These are phyloP conservation scores for Kentomonas sorsogonicus DNA, from an alignment of 208 protist species.

Conservation along the genomic window DNA sequence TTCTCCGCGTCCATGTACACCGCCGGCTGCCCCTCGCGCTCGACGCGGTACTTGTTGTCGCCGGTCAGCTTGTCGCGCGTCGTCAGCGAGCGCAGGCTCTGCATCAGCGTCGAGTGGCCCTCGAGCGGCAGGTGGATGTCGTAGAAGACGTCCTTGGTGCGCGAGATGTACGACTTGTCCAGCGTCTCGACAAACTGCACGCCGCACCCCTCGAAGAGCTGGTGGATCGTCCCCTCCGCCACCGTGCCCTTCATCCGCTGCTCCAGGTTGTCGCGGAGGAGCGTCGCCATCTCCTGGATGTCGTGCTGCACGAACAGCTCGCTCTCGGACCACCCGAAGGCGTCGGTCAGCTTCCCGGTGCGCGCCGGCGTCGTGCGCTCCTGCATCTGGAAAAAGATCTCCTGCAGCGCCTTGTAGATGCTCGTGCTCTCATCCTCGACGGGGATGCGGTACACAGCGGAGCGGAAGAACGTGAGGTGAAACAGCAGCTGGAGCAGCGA, in stretches of 20 bases:
- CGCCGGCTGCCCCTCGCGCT: conserved; percentile 55
- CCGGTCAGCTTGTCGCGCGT: conserved; percentile 79
- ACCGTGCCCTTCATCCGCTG: conserved; percentile 87
- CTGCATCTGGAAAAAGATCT: conserved; percentile 86
- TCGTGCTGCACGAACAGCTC: conserved; percentile 88
- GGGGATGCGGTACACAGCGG: conserved; percentile 76
- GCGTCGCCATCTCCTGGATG: conserved; percentile 85
- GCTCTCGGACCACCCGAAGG: conserved; percentile 85
- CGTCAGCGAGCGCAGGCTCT: conserved; percentile 66
- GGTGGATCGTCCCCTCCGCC: conserved; percentile 74
- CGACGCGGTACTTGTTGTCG: conserved; percentile 89
- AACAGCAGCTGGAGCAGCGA: conserved; percentile 86
- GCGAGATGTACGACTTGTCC: conserved; percentile 67
- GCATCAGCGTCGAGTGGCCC: conserved; percentile 47
- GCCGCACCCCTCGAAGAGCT: conserved; percentile 76
- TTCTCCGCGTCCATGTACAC: conserved; percentile 88
- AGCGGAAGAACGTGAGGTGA: conserved; percentile 81
- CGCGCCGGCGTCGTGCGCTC: conserved; percentile 47
- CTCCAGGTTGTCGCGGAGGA: conserved; percentile 85
- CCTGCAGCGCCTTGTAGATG: conserved; percentile 69
- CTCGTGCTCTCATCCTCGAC: conserved; percentile 28
- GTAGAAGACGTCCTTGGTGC: conserved; percentile 74
- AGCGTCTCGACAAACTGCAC: conserved; percentile 84
- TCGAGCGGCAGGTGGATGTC: conserved; percentile 86
- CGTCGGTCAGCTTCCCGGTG: conserved; percentile 77